Conservation (phyloP, 345 rosid genomes). For the Citrus hindsii region DNA sequence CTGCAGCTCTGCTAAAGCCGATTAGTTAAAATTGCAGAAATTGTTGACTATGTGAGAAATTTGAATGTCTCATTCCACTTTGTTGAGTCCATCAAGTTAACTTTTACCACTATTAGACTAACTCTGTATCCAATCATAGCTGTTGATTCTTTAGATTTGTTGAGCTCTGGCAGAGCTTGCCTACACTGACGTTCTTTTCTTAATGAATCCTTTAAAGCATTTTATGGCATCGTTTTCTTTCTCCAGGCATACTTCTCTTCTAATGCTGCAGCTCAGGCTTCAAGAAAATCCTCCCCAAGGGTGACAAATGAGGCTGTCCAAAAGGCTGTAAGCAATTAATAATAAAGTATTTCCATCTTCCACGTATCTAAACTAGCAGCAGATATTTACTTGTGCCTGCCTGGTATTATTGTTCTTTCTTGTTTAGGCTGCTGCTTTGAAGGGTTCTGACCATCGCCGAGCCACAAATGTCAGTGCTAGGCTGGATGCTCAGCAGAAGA, state of each 20-base stretch:
- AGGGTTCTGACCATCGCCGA: constrained; percentile 68
- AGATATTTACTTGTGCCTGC: not conserved
- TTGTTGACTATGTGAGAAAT: not conserved
- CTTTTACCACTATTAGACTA: not conserved
- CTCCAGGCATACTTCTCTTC: constrained; percentile 64
- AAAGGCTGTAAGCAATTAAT: constrained; percentile 54
- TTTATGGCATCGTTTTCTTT: not conserved
- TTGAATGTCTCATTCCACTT: not conserved
- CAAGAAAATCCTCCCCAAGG: constrained; percentile 85
- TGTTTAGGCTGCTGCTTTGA: constrained; percentile 61
- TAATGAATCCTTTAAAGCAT: not conserved
- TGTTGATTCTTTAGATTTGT: not conserved
- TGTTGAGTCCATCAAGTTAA: not conserved
- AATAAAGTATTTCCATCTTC: constrained; percentile 5
- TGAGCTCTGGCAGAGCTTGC: not conserved
- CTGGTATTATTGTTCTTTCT: constrained; percentile 9
- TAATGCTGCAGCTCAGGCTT: constrained; percentile 78
- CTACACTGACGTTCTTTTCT: not conserved
- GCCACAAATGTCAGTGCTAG: constrained; percentile 66
- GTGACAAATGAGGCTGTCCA: constrained; percentile 78
- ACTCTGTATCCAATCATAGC: not conserved
- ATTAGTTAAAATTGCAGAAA: not conserved
- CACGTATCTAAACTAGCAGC: constrained; percentile 4
- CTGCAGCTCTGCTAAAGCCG: not conserved
- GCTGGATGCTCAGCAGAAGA: constrained; percentile 81